These are phyloP conservation scores for Leccinum rimulosum DNA, from an alignment of 768 basidiomycete species.

Conservation along the genomic window DNA sequence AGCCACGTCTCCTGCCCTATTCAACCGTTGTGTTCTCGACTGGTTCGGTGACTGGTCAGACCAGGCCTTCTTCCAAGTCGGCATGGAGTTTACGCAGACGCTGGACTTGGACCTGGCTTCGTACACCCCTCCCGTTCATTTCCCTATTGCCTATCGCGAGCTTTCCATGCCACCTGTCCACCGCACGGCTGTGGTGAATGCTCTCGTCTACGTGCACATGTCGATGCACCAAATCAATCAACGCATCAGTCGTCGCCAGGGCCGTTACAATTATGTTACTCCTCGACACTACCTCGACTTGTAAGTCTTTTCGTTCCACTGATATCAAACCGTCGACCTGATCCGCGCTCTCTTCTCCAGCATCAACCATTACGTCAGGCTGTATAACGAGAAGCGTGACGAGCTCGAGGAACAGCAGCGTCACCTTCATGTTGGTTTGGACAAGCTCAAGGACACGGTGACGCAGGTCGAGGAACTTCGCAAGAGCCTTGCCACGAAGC, in stretches of 20 bases:
- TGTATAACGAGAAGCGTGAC: constrained; percentile 88
- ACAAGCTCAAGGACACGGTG: constrained; percentile 91
- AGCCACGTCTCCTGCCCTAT: constrained; percentile 95
- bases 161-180: constrained; percentile 86
- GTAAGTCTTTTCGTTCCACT: constrained; percentile 51
- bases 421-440: constrained; percentile 86
- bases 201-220: constrained; percentile 87
- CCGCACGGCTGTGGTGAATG: constrained; percentile 89
- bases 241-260: constrained; percentile 81
- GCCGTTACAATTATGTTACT: constrained; percentile 95
- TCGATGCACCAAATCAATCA: constrained; percentile 88
- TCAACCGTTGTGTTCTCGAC: constrained; percentile 98
- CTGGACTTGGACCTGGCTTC: constrained; percentile 88
- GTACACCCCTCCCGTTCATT: constrained; percentile 75
- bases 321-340: neutral
- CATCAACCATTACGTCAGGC: constrained; percentile 94
- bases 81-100: constrained; percentile 91
- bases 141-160: constrained; percentile 87
- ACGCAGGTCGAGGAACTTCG: constrained; percentile 95
- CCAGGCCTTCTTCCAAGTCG: constrained; percentile 97
- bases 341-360: constrained; percentile 38
- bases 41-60: constrained; percentile 99
- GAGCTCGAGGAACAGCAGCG: constrained; percentile 47
- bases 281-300: constrained; percentile 98
- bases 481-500: constrained; percentile 92